Base-by-base conservation (phyloP, 352 stramenopile genomes). In the Phytophthora agathidicida region DNA sequence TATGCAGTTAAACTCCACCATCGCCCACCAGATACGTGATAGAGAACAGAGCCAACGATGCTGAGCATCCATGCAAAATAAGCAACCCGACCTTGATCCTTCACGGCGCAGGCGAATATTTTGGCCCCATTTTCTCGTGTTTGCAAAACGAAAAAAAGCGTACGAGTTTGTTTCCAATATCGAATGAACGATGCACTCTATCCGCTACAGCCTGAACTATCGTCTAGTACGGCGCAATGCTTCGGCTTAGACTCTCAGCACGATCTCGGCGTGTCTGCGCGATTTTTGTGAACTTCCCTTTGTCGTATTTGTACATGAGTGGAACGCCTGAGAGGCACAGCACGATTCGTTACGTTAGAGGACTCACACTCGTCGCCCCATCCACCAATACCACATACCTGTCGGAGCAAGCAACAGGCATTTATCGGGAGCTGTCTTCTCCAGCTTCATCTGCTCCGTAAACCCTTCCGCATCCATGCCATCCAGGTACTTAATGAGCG, bases 401-500 rank as follows among this genome's bases (percentile, higher is more conserved):
- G 84, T 94, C 0, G 85, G 82, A 17, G 85, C 85, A 5, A 94
- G 64, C 41, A 94, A 51, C 39, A 88, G 61, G 61, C 85, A 94
- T 20, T 80, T 76, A 46, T 89, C 83, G 3, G 85, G 85, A 4
- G 82, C 77, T 49, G 76, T 77, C 57, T 94, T 94, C 60, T 94
- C 85, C 38, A 94, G 62, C 64, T 85, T 83, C 85, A 94, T 94
- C 58, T 94, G 85, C 27, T 82, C 78, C 35, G 83, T 87, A 54
- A 91, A 94, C 42, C 80, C 75, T 16, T 77, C 52, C 14, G 89
- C 79, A 53, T 86, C 76, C 80, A 94, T 92, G 51, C 70, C 68
- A 68, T 94, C 85, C 24, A 94, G 63, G 55, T 91, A 65, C 64
- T 94, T 94, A 57, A 94, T 88, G 66, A 94, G 73, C 59, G 85